These are phyloP conservation scores for Cercospora sojina DNA, from an alignment of 2,329 filamentous ascomycete species.

Conservation along the genomic window DNA sequence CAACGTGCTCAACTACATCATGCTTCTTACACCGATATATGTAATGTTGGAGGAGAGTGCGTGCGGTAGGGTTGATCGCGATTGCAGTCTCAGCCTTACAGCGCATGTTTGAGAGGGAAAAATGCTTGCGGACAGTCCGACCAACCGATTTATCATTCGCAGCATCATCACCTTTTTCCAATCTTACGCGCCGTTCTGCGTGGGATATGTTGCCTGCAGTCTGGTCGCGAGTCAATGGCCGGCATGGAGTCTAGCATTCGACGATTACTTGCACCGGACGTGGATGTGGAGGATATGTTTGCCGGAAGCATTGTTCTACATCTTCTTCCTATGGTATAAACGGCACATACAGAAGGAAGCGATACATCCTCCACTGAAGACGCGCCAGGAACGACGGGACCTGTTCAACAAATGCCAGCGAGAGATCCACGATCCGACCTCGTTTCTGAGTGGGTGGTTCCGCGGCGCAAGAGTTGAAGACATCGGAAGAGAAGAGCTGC, in stretches of 20 bases:
- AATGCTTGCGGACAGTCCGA: conserved; percentile 29
- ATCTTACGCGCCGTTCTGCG: conserved; percentile 25
- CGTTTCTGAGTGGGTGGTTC: conserved; percentile 66
- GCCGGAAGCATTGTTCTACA: conserved; percentile 57
- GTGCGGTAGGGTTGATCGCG: neutral
- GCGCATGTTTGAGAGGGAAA: conserved; percentile 10
- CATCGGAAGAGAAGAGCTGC: conserved; percentile 66
- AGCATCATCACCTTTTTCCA: conserved; percentile 25
- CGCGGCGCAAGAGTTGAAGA: conserved; percentile 57
- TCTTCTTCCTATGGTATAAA: conserved; percentile 55
- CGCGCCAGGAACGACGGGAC: conserved; percentile 50
- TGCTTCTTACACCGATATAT: conserved; percentile 3
- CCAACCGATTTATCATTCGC: conserved; percentile 27
- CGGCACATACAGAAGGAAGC: conserved; percentile 54
- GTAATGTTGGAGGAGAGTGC: neutral
- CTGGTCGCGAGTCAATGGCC: conserved; percentile 13
- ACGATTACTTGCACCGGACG: conserved; percentile 22
- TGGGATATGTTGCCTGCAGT: conserved; percentile 28
- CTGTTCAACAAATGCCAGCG: conserved; percentile 59
- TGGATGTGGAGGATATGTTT: conserved; percentile 47
- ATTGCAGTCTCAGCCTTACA: neutral
- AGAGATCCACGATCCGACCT: conserved; percentile 55
- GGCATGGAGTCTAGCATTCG: conserved; percentile 17
- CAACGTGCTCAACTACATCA: neutral
- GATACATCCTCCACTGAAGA: conserved; percentile 49